These are phyloP conservation scores for Discostella stelligeroides DNA, from an alignment of 108 stramenopile genomes.

Conservation along the genomic window DNA sequence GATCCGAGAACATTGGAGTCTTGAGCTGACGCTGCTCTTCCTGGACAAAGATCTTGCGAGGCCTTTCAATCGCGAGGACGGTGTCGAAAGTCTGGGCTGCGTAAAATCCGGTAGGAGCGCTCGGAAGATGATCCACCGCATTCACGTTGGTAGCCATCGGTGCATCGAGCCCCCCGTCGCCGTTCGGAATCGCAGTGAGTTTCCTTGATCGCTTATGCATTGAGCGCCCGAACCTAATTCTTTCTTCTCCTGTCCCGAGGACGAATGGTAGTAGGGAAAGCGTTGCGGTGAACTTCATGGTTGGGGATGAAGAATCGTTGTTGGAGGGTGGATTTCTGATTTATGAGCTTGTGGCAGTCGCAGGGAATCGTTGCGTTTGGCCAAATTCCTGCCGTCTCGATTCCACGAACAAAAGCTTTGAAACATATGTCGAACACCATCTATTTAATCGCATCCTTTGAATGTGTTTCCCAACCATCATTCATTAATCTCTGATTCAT, in stretches of 20 bases:
- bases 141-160: not conserved
- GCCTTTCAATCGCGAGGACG: not conserved
- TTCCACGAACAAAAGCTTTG: not conserved
- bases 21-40: not conserved
- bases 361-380: not conserved
- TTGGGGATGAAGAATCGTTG: not conserved
- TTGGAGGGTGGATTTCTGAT: not conserved
- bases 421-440: not conserved
- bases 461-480: not conserved
- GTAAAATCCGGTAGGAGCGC: not conserved
- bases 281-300: constrained; percentile 9
- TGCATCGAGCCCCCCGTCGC: not conserved
- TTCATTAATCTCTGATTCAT: not conserved
- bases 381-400: not conserved
- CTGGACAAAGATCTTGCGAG: not conserved
- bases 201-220: not conserved
- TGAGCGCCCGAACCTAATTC: constrained; percentile 3
- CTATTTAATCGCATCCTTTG: not conserved
- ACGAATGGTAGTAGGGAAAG: constrained; percentile 2
- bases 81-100: not conserved
- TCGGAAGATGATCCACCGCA: not conserved
- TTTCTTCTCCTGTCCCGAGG: not conserved
- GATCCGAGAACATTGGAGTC: not conserved
- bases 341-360: not conserved
- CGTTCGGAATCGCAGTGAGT: not conserved